Percentiles rank a stretch among this genome's conserved stretches.
These are phyloP conservation scores for Cyclotella kingstonii DNA, from an alignment of 108 stramenopile species.

Conservation along the genomic window DNA sequence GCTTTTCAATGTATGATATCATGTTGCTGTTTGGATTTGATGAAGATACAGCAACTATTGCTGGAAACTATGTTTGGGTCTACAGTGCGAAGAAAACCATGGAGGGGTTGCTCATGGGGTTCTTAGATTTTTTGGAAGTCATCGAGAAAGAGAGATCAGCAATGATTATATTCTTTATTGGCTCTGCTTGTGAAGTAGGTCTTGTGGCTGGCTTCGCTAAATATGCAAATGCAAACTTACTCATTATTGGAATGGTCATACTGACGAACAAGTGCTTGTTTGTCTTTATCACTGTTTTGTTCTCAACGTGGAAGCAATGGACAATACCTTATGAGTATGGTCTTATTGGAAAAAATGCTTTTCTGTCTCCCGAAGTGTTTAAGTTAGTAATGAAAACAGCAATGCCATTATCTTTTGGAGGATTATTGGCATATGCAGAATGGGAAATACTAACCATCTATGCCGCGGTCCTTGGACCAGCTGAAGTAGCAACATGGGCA, in stretches of 20 bases:
- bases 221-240: conserved; percentile 17
- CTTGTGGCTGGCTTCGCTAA: conserved; percentile 4
- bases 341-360: conserved; percentile 10
- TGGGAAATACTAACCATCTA: conserved; percentile 74
- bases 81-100: conserved; percentile 4
- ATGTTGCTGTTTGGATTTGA: conserved; percentile 28
- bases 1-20: conserved; percentile 20
- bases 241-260: conserved; percentile 25
- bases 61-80: conserved; percentile 23
- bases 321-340: conserved; percentile 18
- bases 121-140: conserved; percentile 17
- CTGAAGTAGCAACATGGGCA: conserved; percentile 77
- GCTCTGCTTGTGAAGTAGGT: background rate
- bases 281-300: conserved; percentile 25
- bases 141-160: conserved; percentile 12
- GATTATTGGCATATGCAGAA: conserved; percentile 64
- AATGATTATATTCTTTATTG: conserved; percentile 7
- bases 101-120: conserved; percentile 4
- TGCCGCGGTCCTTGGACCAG: conserved; percentile 58
- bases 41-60: conserved; percentile 16
- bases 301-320: conserved; percentile 7
- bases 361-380: conserved; percentile 20
- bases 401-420: conserved; percentile 58
- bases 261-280: conserved; percentile 13
- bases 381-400: conserved; percentile 47